phyloP scores from a whole-genome alignment of 176 grass and related monocot species.

The Musa beccarii region DNA sequence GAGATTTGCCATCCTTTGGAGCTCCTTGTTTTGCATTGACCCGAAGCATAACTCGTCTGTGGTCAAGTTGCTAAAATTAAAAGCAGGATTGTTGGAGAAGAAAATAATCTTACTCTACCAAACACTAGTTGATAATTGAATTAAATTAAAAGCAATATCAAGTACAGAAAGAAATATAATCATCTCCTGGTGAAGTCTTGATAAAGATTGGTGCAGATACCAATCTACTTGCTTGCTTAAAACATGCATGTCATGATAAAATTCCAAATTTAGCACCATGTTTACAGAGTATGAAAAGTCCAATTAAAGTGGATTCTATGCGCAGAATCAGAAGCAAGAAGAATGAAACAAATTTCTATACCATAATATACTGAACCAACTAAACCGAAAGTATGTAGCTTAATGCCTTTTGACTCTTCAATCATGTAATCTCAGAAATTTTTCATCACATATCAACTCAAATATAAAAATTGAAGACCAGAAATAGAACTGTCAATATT shows the following conservation, averaged over 20 bases:
- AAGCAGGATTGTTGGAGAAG: conserved; percentile 19
- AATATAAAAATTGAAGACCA: not conserved
- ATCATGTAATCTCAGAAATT: not conserved
- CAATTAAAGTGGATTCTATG: not conserved
- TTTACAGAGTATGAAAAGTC: not conserved
- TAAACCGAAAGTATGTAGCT: not conserved
- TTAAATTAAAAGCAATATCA: conserved; percentile 4
- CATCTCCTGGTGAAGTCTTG: not conserved
- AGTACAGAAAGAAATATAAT: not conserved
- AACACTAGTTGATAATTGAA: not conserved
- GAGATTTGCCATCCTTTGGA: conserved; percentile 73
- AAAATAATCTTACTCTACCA: conserved; percentile 16
- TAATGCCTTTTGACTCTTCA: not conserved
- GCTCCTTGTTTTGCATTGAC: conserved; percentile 92
- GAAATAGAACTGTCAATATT: no score
- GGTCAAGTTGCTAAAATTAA: conserved; percentile 24
- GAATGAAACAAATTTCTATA: not conserved
- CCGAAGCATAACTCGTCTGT: conserved; percentile 87
- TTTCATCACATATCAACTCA: not conserved
- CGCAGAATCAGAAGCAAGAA: not conserved
- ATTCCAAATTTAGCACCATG: not conserved
- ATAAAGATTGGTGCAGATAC: not conserved
- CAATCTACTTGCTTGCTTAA: not conserved
- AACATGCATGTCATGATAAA: not conserved
- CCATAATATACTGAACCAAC: not conserved